Conservation (phyloP, 2,329 filamentous ascomycete genomes). For the Davidsoniella neocaledoniae region DNA sequence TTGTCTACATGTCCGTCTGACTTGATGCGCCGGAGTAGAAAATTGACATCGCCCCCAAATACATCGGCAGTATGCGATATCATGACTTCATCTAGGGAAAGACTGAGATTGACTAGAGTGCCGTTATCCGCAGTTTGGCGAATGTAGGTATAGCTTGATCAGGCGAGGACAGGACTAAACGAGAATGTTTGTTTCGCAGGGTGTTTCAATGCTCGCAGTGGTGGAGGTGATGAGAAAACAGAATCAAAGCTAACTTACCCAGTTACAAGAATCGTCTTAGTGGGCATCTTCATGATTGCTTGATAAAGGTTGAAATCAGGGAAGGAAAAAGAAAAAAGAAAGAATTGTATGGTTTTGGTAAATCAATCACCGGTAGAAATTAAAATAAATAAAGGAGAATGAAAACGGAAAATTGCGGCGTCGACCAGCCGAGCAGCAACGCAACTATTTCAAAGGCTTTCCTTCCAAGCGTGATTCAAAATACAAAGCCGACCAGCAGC, state of each 20-base stretch:
- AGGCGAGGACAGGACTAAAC: background rate
- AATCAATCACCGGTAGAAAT: constrained; percentile 7
- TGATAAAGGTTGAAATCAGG: background rate
- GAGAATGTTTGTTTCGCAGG: background rate
- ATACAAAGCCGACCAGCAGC: background rate
- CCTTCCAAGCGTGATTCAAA: background rate
- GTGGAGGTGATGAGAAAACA: background rate
- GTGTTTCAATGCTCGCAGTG: background rate
- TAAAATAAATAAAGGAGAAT: constrained; percentile 13
- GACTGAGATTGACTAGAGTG: too few relatives aligned
- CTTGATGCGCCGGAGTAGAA: too few relatives aligned
- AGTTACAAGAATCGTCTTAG: constrained; percentile 79
- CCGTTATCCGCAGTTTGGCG: background rate
- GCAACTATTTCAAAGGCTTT: background rate
- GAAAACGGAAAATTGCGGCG: background rate
- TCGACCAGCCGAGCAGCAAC: too few relatives aligned
- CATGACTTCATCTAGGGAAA: too few relatives aligned
- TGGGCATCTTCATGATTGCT: constrained; percentile 40
- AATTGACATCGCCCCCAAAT: too few relatives aligned
- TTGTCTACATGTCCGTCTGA: too few relatives aligned
- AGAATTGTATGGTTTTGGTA: background rate
- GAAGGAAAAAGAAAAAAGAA: background rate
- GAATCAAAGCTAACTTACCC: constrained; percentile 43
- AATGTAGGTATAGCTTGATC: background rate
- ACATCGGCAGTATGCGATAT: too few relatives aligned